phyloP scores from a whole-genome alignment of 805 yeast genomes.

The Wickerhamiella azymoides region DNA sequence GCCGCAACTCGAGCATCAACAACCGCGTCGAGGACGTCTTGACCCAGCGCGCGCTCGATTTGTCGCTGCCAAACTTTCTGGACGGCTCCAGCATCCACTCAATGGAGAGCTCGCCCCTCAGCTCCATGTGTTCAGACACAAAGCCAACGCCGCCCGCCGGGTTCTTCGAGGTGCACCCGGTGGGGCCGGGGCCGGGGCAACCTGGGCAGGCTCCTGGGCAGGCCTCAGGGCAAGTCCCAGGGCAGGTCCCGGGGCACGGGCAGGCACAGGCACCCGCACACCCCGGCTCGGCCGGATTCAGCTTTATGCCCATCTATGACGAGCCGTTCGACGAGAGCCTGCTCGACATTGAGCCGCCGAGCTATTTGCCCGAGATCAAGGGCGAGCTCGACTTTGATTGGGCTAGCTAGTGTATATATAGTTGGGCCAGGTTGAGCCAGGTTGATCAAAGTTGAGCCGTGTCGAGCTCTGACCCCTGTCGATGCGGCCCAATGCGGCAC shows the following conservation, averaged over 20 bases:
- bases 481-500: no score
- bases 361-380: slow-evolving; percentile 4
- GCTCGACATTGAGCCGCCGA: slow-evolving; percentile 7
- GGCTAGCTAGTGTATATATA: background rate
- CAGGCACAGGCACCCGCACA: background rate
- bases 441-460: no score
- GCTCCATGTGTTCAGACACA: background rate
- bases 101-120: slow-evolving; percentile 5
- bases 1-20: background rate
- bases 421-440: no score
- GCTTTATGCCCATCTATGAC: slow-evolving; percentile 3
- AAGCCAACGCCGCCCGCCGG: background rate
- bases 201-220: background rate
- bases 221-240: background rate
- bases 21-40: slow-evolving; percentile 12
- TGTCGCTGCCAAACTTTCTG: slow-evolving; percentile 12
- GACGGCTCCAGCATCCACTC: slow-evolving; percentile 1
- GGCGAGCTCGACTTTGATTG: background rate
- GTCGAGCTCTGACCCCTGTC: no score
- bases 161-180: background rate
- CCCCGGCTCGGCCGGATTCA: background rate
- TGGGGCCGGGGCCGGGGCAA: background rate
- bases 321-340: slow-evolving; percentile 4
- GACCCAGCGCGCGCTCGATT: slow-evolving; percentile 1
- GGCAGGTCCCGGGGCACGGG: background rate